Evolutionary conservation across 495 filamentous ascomycete species (phyloP), one percentile per base, ranked within the genome.

Genomic region (Viridothelium virens): DNA sequence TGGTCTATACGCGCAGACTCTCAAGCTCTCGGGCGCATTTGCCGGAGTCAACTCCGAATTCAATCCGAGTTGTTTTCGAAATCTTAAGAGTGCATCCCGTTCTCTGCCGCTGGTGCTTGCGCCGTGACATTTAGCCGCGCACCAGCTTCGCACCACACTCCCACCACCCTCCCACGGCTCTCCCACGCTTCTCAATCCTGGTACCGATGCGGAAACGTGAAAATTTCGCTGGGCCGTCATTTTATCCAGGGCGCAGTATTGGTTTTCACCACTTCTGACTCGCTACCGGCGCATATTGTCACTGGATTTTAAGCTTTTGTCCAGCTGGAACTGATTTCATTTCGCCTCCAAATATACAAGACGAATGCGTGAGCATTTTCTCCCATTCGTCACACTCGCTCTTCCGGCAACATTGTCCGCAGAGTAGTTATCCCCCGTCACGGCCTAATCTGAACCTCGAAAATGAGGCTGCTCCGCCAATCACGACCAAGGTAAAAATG

Each of bases 11-110:
- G 25, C 25, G 25, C 25, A 25, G 25, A 25, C 25, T 25, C 25
- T 25, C 25, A 25, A 25, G 25, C 25, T 25, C 25, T 25, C 1
- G 25, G 25, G 14, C 48, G 31, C 53, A 59, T 36, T 36, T 59
- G 53, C 53, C 53, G 53, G 53, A 59, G 53, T 59, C 53, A 59
- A 59, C 53, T 59, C 53, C 53, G 53, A 18, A 10, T 31, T 59
- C 53, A 59, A 59, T 31, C 53, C 53, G 53, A 59, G 25, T 59
- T 59, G 31, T 59, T 59, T 59, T 59, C 53, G 53, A 33, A 36
- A 11, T 25, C 53, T 14, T 5, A 31, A 10, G 53, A 18, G 14
- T 36, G 53, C 53, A 18, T 31, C 31, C 25, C 14, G 31, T 36
- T 59, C 36, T 18, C 53, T 59, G 25, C 25, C 25, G 25, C 25